A percentile compares a stretch with the other conserved stretches of the same genome.
phyloP scores from a whole-genome alignment of 78 protist species.

The Dictyostelium purpureum region DNA sequence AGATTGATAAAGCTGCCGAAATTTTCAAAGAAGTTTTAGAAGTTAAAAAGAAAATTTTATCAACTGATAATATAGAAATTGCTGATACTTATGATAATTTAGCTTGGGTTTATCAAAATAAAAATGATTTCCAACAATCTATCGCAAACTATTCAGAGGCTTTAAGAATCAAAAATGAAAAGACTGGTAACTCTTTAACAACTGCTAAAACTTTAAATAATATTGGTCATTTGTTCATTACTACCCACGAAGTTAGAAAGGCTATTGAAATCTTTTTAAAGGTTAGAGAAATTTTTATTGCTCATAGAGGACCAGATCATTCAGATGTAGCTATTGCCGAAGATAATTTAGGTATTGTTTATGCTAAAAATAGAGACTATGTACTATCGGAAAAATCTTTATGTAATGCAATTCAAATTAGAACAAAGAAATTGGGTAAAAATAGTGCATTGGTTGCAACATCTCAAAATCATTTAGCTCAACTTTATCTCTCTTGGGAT shows the following conservation, averaged over 20 bases:
- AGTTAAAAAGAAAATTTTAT: not conserved
- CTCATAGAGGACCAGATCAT: conserved; percentile 57
- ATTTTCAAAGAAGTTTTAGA: conserved; percentile 6
- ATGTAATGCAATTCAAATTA: conserved; percentile 7
- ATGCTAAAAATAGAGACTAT: conserved; percentile 33
- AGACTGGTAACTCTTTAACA: conserved; percentile 27
- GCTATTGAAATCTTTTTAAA: conserved; percentile 30
- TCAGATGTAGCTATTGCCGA: conserved; percentile 39
- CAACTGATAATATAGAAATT: conserved; percentile 25
- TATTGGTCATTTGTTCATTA: conserved; percentile 37
- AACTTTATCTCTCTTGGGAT: conserved; percentile 43
- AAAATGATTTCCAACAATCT: conserved; percentile 14
- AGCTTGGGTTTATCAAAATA: conserved; percentile 49
- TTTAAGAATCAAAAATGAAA: conserved; percentile 33
- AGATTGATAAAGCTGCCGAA: not conserved
- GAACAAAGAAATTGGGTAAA: conserved; percentile 54
- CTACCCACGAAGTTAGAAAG: conserved; percentile 26
- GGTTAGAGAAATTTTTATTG: conserved; percentile 45
- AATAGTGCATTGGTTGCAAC: conserved; percentile 35
- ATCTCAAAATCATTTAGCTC: conserved; percentile 27
- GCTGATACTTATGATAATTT: conserved; percentile 65
- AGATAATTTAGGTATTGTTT: conserved; percentile 54
- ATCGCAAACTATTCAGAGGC: conserved; percentile 21
- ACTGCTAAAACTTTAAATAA: conserved; percentile 69
- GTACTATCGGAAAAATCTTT: conserved; percentile 38